Evolutionary conservation across 495 filamentous ascomycete species (phyloP).

Genomic region (Usnea hakonensis): DNA sequence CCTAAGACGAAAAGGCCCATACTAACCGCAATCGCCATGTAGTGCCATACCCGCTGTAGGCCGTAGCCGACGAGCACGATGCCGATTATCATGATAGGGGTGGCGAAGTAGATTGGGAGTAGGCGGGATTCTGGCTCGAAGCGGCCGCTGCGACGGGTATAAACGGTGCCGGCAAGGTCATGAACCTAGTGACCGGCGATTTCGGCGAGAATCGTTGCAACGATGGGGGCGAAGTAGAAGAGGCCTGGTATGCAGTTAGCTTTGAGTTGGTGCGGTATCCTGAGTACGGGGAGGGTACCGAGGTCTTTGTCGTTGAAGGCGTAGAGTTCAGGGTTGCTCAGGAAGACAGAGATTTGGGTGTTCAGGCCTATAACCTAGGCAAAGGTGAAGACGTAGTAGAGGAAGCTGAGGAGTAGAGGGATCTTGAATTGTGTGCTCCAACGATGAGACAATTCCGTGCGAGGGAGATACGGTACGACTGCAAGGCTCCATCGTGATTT

Average conservation of each 20-base stretch:
- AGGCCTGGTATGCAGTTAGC: conserved; percentile 29
- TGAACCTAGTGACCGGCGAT: conserved; percentile 53
- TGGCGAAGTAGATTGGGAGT: conserved; percentile 40
- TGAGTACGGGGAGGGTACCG: conserved; percentile 25
- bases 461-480: conserved; percentile 9
- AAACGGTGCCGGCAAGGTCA: conserved; percentile 42
- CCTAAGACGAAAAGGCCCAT: conserved; percentile 51
- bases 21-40: conserved; percentile 45
- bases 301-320: conserved; percentile 33
- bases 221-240: conserved; percentile 54
- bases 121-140: conserved; percentile 55
- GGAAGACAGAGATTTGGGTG: conserved; percentile 49
- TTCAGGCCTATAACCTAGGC: conserved; percentile 58
- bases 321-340: conserved; percentile 49
- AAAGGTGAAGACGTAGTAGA: conserved; percentile 53
- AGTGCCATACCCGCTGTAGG: conserved; percentile 46
- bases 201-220: conserved; percentile 48
- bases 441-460: conserved; percentile 9
- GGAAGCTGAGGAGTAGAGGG: conserved; percentile 37
- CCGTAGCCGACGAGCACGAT: conserved; percentile 49
- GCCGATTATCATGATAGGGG: conserved; percentile 44
- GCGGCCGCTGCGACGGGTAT: conserved; percentile 41
- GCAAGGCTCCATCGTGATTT: conserved; percentile 10
- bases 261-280: no score
- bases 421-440: conserved; percentile 33